Evolutionary conservation across 129 eudicot species (phyloP).

Genomic region (Sambucus nigra): DNA sequence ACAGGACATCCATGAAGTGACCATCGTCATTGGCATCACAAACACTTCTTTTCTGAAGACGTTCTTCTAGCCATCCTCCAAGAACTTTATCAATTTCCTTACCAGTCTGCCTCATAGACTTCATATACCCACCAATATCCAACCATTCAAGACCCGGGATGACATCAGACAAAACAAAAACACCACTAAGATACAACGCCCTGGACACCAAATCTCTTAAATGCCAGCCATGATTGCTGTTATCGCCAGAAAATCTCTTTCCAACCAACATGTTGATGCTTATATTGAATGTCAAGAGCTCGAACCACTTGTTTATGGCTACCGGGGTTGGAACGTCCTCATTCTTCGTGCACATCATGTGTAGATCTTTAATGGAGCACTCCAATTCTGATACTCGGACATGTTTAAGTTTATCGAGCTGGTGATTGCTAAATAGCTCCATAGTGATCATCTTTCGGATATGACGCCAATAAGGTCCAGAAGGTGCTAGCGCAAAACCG

Average conservation of each 20-base stretch:
- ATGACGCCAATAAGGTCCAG: no score
- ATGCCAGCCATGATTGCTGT: conserved; percentile 11
- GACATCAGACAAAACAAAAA: conserved; percentile 45
- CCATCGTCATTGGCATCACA: conserved; percentile 3
- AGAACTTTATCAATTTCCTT: conserved; percentile 36
- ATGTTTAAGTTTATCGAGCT: conserved; percentile 32
- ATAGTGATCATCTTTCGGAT: conserved; percentile 51
- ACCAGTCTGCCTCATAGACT: conserved; percentile 32
- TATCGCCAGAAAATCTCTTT: conserved; percentile 23
- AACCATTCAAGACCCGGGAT: conserved; percentile 44
- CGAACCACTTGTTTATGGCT: conserved; percentile 30
- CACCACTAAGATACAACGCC: conserved; percentile 50
- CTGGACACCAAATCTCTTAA: conserved; percentile 39
- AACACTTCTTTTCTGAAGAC: conserved; percentile 19
- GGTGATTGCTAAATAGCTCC: conserved; percentile 35
- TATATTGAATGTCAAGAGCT: conserved; percentile 34
- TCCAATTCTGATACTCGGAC: conserved; percentile 35
- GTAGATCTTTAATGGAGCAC: conserved; percentile 16
- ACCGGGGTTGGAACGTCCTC: conserved; percentile 3
- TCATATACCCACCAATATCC: conserved; percentile 59
- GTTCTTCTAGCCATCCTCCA: conserved; percentile 45
- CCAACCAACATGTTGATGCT: conserved; percentile 37
- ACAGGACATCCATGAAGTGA: conserved; percentile 48
- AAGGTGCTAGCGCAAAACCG: no score
- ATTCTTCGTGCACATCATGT: conserved; percentile 8